phyloP scores from a whole-genome alignment of 164 flowering plant genomes.

The Stephania cephalantha region DNA sequence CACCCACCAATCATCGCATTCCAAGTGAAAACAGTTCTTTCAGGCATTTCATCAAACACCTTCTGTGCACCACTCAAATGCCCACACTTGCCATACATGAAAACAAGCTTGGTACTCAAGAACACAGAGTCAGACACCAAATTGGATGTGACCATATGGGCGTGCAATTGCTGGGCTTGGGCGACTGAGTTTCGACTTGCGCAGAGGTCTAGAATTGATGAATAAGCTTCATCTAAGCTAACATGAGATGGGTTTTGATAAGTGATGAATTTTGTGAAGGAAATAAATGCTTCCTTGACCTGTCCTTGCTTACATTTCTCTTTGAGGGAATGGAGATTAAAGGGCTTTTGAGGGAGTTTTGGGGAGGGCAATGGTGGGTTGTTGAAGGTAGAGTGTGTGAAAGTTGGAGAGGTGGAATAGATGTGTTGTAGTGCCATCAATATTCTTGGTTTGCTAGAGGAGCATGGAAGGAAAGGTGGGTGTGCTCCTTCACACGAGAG shows the following conservation, averaged over 20 bases:
- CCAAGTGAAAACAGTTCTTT: conserved; percentile 63
- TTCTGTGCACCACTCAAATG: conserved; percentile 36
- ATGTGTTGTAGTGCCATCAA: conserved; percentile 14
- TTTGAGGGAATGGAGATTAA: conserved; percentile 20
- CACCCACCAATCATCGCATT: conserved; percentile 82
- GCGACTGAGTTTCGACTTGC: conserved; percentile 35
- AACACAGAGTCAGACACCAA: conserved; percentile 30
- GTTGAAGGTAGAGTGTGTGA: conserved; percentile 6
- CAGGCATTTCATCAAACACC: conserved; percentile 59
- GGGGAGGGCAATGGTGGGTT: conserved; percentile 19
- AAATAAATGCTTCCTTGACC: conserved; percentile 43
- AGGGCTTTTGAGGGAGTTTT: conserved; percentile 17
- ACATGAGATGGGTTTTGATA: conserved; percentile 14
- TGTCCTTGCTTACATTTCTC: conserved; percentile 29
- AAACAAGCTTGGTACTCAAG: conserved; percentile 61
- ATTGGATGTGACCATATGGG: conserved; percentile 39
- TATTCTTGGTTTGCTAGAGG: conserved; percentile 13
- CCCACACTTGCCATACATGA: conserved; percentile 73
- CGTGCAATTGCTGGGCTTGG: conserved; percentile 64
- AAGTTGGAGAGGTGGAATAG: conserved; percentile 7
- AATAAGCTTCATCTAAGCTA: conserved; percentile 35
- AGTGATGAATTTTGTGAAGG: conserved; percentile 18
- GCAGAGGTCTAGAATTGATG: conserved; percentile 57
- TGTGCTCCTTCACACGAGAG: conserved; percentile 10
- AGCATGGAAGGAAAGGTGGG: conserved; percentile 8